Conservation (phyloP, 1,284 basidiomycete species). For the Melanopsichium pennsylvanicum region DNA sequence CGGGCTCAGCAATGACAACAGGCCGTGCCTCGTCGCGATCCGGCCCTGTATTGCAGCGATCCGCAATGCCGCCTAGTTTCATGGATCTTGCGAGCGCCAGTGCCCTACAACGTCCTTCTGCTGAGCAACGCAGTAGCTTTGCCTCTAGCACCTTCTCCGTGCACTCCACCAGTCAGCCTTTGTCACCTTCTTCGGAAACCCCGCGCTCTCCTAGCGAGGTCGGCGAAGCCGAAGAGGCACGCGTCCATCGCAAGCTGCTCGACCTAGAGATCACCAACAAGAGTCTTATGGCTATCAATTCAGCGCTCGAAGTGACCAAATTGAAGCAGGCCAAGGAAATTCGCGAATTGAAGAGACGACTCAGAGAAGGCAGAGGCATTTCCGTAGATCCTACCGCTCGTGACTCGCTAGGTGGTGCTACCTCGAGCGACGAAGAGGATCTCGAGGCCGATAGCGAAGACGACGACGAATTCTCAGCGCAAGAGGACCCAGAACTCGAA, state of each 20-base stretch:
- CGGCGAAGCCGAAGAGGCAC: constrained; percentile 53
- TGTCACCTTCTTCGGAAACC: constrained; percentile 28
- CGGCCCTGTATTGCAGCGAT: constrained; percentile 7
- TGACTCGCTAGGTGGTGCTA: constrained; percentile 5
- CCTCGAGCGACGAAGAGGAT: constrained; percentile 25
- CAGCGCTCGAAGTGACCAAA: constrained; percentile 66
- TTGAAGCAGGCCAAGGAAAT: constrained; percentile 67
- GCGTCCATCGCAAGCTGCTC: constrained; percentile 64
- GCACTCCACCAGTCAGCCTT: constrained; percentile 5
- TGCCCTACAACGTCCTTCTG: not conserved
- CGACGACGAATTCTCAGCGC: constrained; percentile 13
- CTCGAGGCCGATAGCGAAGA: constrained; percentile 40
- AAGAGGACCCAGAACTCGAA: constrained; percentile 54
- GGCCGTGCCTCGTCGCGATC: constrained; percentile 13
- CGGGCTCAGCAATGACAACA: constrained; percentile 16
- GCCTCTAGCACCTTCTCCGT: constrained; percentile 12
- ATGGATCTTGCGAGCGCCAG: constrained; percentile 10
- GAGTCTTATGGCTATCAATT: constrained; percentile 67
- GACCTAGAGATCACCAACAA: constrained; percentile 68
- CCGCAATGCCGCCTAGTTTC: constrained; percentile 11
- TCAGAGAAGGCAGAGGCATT: constrained; percentile 34
- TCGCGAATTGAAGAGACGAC: constrained; percentile 56
- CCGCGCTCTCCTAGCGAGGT: constrained; percentile 27
- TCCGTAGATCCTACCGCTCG: constrained; percentile 2
- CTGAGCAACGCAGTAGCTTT: constrained; percentile 16